These are phyloP conservation scores for Penicillium antarcticum DNA, from an alignment of 495 filamentous ascomycete genomes.

Conservation along the genomic window DNA sequence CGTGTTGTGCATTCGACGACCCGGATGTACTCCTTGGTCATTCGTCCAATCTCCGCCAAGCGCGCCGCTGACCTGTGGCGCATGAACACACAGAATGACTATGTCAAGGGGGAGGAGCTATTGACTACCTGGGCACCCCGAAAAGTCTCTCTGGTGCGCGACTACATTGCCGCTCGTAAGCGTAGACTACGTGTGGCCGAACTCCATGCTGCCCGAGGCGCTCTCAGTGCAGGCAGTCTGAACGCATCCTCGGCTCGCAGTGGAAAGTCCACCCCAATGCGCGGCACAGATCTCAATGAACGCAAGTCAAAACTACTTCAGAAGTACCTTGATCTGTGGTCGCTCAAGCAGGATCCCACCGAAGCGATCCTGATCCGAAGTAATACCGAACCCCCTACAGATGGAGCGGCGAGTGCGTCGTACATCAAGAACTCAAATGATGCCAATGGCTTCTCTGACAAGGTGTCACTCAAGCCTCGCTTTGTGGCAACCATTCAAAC, in stretches of 20 bases:
- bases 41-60: constrained; percentile 86
- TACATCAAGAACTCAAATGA: constrained; percentile 27
- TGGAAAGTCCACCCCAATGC: constrained; percentile 38
- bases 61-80: constrained; percentile 91
- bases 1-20: constrained; percentile 84
- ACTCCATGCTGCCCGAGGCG: constrained; percentile 71
- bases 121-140: constrained; percentile 82
- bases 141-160: constrained; percentile 80
- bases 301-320: constrained; percentile 58
- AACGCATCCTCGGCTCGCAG: constrained; percentile 32
- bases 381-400: constrained; percentile 71
- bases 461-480: constrained; percentile 43
- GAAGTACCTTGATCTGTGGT: constrained; percentile 77
- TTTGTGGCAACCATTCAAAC: constrained; percentile 67
- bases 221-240: constrained; percentile 51
- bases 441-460: constrained; percentile 21
- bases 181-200: constrained; percentile 69
- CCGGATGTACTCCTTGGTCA: constrained; percentile 76
- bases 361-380: constrained; percentile 68
- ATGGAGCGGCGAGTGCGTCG: constrained; percentile 53
- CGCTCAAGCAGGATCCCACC: constrained; percentile 67
- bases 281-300: constrained; percentile 47
- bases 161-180: constrained; percentile 71
- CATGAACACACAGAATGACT: constrained; percentile 91
- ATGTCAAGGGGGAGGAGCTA: constrained; percentile 90